Evolutionary conservation across 177 flowering plant genomes (phyloP), one percentile per base, ranked within the genome.

Genomic region (Telopea speciosissima): DNA sequence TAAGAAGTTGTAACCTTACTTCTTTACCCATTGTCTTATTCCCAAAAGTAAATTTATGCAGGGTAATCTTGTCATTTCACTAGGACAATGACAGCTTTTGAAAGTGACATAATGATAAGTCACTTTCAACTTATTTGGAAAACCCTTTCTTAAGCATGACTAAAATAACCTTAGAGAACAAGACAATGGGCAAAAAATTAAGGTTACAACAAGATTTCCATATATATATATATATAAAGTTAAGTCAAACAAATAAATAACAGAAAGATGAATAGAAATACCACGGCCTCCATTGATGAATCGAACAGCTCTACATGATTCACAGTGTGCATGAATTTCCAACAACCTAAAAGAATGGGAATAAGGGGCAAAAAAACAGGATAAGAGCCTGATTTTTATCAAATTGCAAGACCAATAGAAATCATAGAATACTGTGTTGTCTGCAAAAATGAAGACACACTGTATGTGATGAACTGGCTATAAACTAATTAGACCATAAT

Each of bases 241-340:
- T n/a, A 25, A 44, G 16, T 0, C 62, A 12, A 44, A 44, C 8
- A 65, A 67, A 33, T 28, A 31, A 44, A 60, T 23, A 59, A 17
- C 40, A 33, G 61, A 17, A 45, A 45, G 0, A 1, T 0, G 12
- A 45, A 44, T 44, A 45, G 54, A 0, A 56, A 73, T 82, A 93
- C 99, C 91, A 36, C 83, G 85, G 24, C 99, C 99, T 42, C 75
- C 89, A 45, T 89, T 78, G 70, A 89, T 76, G 71, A 95, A 95
- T 40, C 97, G 77, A 76, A 82, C 84, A 7, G 96, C 88, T 84
- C 97, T 82, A 73, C 97, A 91, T 12, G 99, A 95, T 75, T 92
- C 92, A 0, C 45, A 70, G 66, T 95, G 97, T 2, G 92, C 96
- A 16, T 67, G 77, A 77, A 91, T 75, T 61, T 85, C 77, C 74